Evolutionary conservation across 495 filamentous ascomycete genomes (phyloP).

Genomic region (Penicillium flavigenum): DNA sequence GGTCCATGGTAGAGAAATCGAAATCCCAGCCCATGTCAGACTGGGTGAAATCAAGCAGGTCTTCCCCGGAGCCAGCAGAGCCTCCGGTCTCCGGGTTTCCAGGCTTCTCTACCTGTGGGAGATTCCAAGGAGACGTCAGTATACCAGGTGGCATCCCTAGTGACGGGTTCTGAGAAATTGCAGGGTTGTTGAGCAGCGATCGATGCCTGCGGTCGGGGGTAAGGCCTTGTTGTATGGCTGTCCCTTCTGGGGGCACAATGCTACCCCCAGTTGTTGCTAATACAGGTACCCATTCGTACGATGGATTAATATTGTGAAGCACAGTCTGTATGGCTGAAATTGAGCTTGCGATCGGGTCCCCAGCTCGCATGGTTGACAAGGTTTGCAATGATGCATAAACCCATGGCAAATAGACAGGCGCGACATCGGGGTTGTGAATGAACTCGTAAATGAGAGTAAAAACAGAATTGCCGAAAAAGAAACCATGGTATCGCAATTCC

Average conservation of each 20-base stretch:
- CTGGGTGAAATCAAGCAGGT: slow-evolving; percentile 43
- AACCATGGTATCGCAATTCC: slow-evolving; percentile 45
- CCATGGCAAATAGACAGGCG: slow-evolving; percentile 42
- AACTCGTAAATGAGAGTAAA: slow-evolving; percentile 46
- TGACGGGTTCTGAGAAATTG: neutral
- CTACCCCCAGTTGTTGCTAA: neutral
- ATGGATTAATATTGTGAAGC: slow-evolving; percentile 34
- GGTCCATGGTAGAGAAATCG: slow-evolving; percentile 49
- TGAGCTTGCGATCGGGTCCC: slow-evolving; percentile 33
- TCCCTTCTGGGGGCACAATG: neutral
- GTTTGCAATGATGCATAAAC: slow-evolving; percentile 37
- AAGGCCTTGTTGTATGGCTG: neutral
- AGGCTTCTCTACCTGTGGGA: slow-evolving; percentile 22
- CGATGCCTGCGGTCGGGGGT: neutral
- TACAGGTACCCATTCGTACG: slow-evolving; percentile 34
- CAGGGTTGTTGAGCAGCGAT: neutral
- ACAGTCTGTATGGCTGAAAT: slow-evolving; percentile 38
- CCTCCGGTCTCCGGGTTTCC: slow-evolving; percentile 28
- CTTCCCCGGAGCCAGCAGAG: slow-evolving; percentile 34
- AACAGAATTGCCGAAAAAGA: slow-evolving; percentile 37
- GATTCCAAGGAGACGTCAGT: slow-evolving; percentile 26
- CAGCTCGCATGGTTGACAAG: slow-evolving; percentile 32
- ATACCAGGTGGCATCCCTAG: slow-evolving; percentile 15
- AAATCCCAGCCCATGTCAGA: slow-evolving; percentile 49
- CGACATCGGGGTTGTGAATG: slow-evolving; percentile 35